Evolutionary conservation across 148 eudicot genomes (phyloP), one percentile per base, ranked within the genome.

Genomic region (Chenopodium formosanum): DNA sequence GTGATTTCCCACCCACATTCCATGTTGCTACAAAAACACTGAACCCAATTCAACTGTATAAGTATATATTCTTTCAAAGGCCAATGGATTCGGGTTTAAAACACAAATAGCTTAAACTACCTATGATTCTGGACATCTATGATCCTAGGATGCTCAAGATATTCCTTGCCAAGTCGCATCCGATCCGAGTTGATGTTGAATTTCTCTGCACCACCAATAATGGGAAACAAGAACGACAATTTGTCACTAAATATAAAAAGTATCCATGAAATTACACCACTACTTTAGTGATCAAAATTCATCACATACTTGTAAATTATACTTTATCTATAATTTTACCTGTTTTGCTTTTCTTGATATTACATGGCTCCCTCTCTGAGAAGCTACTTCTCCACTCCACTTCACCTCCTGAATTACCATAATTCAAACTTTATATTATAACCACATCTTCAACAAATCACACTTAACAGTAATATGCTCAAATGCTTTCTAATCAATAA

Each of bases 1-100:
- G 99, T 14, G 99, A 88, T 88, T 86, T 94, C 81, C 99, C 99
- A 29, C 92, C 98, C 82, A 96, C 99, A 74, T 96, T 96, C 99
- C 99, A 96, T 68, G 99, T 94, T 80, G 95, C 97, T 23, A 91
- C 97, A 84, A 96, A 96, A 63, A 92, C 88, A 83, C 99, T 95
- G 90, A 58, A 81, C 19, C 82, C 80, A 80, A 62, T 80, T 8
- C 32, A 77, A 82, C 37, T 70, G 1, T 25, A 6, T 44, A 3
- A n/a, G 29, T 46, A 66, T 76, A 40, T 40, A 40, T 40, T 40
- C 44, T 40, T 40, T 40, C 44, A 40, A 40, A 40, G 7, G 44
- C 44, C 7, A 40, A 6, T 40, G 44, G 44, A 40, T 40, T 5
- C 44, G 44, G 44, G 44, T 40, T 40, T 40, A 40, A 6, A 40